Evolutionary conservation across 441 rosid genomes (phyloP), one percentile per base, ranked within the genome.

Genomic region (Populus hybrid): DNA sequence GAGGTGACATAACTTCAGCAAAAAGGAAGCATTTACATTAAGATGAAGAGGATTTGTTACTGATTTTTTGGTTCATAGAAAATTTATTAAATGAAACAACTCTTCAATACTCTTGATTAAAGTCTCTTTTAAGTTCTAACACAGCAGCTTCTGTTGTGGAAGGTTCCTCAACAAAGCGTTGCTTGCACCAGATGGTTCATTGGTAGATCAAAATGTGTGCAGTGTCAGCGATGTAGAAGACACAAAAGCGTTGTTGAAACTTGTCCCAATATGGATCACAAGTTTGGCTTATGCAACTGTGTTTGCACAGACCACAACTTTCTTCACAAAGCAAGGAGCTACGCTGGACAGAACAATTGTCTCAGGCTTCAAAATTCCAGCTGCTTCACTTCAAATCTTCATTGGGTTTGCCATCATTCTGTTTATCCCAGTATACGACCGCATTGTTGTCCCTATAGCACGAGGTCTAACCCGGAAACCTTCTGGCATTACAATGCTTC

Each of bases 321-420:
- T 91, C 86, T 91, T 85, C 79, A 91, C 92, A 18, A 89, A 88
- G 76, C 95, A 91, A 86, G 95, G 91, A 2, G 87, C 74, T 3
- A 89, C 91, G 3, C 77, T 86, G 90, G 89, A 91, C 69, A 85
- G 95, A 84, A 67, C 84, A 36, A 75, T 88, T 10, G 28, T 69
- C 6, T 40, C 83, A 2, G 84, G 84, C 16, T 69, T 91, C 31
- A 23, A 71, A 21, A 73, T 91, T 67, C 91, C 93, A 1, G 74
- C 95, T 14, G 91, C 95, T 81, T 76, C 89, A 68, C 87, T 91
- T 71, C 93, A 89, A 66, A 73, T 77, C 69, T 80, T 91, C 61
- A 85, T 86, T 18, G 77, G 92, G 78, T 56, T 88, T 21, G 65
- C 89, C 10, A 72, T 89, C 10, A 69, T 88, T 18, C 14, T 87